Conservation (phyloP, 116 monocot genomes). For the Cymodocea nodosa region DNA sequence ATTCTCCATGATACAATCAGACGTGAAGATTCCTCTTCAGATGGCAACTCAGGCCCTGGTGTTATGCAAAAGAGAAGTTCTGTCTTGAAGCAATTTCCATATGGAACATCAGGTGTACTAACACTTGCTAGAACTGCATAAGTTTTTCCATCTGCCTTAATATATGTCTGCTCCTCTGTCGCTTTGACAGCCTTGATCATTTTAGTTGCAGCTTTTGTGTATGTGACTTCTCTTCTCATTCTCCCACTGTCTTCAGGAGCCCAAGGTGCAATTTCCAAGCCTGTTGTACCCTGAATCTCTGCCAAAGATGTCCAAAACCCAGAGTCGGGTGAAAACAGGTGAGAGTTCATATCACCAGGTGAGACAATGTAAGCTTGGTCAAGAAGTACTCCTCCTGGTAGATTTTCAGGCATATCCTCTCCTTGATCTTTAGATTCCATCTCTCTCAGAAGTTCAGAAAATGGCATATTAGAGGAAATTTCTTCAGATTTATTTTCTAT, state of each 20-base stretch:
- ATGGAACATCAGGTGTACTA: slow-evolving; percentile 57
- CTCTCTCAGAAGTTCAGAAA: slow-evolving; percentile 57
- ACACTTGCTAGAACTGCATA: slow-evolving; percentile 39
- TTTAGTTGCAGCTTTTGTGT: slow-evolving; percentile 73
- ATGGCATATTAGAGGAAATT: slow-evolving; percentile 24
- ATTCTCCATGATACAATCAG: slow-evolving; percentile 45
- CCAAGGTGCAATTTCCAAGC: slow-evolving; percentile 45
- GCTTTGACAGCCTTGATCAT: slow-evolving; percentile 86
- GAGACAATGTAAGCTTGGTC: slow-evolving; percentile 62
- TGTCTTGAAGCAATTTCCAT: slow-evolving; percentile 52
- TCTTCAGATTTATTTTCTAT: slow-evolving; percentile 13
- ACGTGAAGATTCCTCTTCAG: slow-evolving; percentile 28
- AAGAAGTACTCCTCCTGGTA: slow-evolving; percentile 70
- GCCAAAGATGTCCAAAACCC: slow-evolving; percentile 48
- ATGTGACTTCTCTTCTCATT: slow-evolving; percentile 71
- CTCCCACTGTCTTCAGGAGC: slow-evolving; percentile 42
- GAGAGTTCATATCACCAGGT: slow-evolving; percentile 50
- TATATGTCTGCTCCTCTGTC: slow-evolving; percentile 73
- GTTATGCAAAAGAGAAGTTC: slow-evolving; percentile 39
- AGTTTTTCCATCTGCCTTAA: slow-evolving; percentile 80
- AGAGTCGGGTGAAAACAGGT: slow-evolving; percentile 74
- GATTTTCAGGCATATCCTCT: slow-evolving; percentile 53
- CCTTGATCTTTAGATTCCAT: slow-evolving; percentile 56
- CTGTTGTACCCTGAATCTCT: slow-evolving; percentile 69
- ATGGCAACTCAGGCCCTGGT: slow-evolving; percentile 21